phyloP scores from a whole-genome alignment of 2,329 filamentous ascomycete genomes.

The Diaporthe sp. region DNA sequence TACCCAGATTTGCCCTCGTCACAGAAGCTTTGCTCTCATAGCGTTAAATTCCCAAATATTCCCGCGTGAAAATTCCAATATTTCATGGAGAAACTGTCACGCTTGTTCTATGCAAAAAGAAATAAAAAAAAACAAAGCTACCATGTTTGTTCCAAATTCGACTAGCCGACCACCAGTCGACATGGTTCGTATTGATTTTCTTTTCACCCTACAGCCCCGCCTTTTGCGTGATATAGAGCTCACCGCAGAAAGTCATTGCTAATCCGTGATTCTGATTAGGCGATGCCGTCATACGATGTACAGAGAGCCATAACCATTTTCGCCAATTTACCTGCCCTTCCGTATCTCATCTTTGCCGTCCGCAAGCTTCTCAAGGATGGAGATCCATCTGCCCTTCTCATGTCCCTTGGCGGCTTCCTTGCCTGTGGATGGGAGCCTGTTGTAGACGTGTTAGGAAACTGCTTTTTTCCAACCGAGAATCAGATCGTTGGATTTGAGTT shows the following conservation, averaged over 20 bases:
- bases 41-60: neutral
- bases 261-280: neutral
- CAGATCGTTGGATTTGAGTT: slow-evolving; percentile 14
- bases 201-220: neutral
- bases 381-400: slow-evolving; percentile 2
- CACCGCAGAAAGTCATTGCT: neutral
- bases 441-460: slow-evolving; percentile 1
- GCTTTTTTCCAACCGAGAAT: neutral
- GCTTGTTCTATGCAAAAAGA: no score
- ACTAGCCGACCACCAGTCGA: slow-evolving; percentile 17
- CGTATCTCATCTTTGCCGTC: slow-evolving; percentile 5
- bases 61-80: neutral
- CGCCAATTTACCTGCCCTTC: slow-evolving; percentile 5
- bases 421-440: neutral
- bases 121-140: no score
- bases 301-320: slow-evolving; percentile 1
- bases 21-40: neutral
- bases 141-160: slow-evolving; percentile 4
- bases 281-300: neutral
- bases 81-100: neutral
- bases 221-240: neutral
- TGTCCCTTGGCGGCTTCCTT: slow-evolving; percentile 4
- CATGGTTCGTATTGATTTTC: slow-evolving; percentile 9
- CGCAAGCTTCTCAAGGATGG: neutral
- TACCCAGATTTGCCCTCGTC: neutral